Conservation (phyloP, 225 moss, liverwort and hornwort species). For the Physcomitrium patens region DNA sequence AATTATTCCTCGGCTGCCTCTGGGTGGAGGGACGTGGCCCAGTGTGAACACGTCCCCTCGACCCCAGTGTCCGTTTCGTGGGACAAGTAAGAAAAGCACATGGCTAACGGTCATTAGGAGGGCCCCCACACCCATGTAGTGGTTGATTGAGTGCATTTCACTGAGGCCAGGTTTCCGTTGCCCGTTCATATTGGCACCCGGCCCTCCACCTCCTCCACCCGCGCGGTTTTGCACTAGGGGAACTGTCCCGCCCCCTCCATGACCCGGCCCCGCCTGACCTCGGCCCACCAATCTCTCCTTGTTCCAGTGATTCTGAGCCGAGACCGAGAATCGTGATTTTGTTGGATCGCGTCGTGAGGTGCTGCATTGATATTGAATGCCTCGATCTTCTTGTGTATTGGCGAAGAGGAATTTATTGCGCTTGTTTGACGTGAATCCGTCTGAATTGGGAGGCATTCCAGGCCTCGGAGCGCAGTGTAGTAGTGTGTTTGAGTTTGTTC, state of each 20-base stretch:
- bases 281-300: background rate
- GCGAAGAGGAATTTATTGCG: conserved; percentile 18
- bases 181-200: conserved; percentile 31
- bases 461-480: too few relatives aligned
- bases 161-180: conserved; percentile 57
- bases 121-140: too few relatives aligned
- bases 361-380: background rate
- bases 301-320: background rate
- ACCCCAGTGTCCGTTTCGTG: conserved; percentile 46
- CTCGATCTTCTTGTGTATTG: background rate
- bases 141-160: conserved; percentile 39
- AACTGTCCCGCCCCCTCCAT: too few relatives aligned
- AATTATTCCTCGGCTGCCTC: too few relatives aligned
- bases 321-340: conserved; percentile 12
- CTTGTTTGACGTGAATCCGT: background rate
- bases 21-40: background rate
- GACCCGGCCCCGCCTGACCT: conserved; percentile 2
- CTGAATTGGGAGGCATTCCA: background rate
- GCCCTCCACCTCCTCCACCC: background rate
- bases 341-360: background rate
- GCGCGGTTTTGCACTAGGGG: conserved; percentile 14
- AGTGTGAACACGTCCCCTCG: conserved; percentile 25
- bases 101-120: conserved; percentile 56
- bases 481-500: too few relatives aligned
- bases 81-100: conserved; percentile 34